A percentile compares a stretch with the other conserved stretches of the same genome.
Evolutionary conservation across 108 stramenopile genomes (phyloP).

Genomic region (Skeletonema tropicum): DNA sequence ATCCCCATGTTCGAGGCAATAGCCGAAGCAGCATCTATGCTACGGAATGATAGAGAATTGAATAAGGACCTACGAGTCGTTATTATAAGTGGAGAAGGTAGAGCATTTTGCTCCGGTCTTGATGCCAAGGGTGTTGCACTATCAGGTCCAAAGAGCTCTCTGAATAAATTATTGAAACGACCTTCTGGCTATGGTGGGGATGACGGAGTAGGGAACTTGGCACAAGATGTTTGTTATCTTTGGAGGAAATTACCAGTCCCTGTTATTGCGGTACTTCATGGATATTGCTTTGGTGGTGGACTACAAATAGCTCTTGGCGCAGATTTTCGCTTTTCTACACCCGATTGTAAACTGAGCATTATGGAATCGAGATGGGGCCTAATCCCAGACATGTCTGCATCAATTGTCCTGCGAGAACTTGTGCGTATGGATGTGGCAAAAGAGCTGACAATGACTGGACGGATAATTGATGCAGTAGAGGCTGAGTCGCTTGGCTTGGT

Average conservation of each 20-base stretch:
- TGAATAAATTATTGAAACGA: slow-evolving; percentile 60
- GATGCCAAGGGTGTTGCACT: slow-evolving; percentile 70
- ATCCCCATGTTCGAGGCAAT: slow-evolving; percentile 86
- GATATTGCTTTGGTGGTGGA: slow-evolving; percentile 90
- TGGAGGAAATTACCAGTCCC: slow-evolving; percentile 88
- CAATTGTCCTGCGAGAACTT: slow-evolving; percentile 74
- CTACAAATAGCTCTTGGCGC: slow-evolving; percentile 92
- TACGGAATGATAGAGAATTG: slow-evolving; percentile 46
- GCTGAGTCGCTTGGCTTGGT: slow-evolving; percentile 75
- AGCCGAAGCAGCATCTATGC: slow-evolving; percentile 53
- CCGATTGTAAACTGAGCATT: slow-evolving; percentile 79
- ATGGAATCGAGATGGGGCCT: slow-evolving; percentile 95
- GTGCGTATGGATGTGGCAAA: slow-evolving; percentile 83
- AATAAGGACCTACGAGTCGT: slow-evolving; percentile 56
- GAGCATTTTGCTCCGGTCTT: slow-evolving; percentile 87
- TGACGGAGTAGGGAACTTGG: slow-evolving; percentile 75
- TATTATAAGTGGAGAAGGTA: slow-evolving; percentile 76
- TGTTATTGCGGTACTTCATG: slow-evolving; percentile 86
- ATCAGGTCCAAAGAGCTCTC: slow-evolving; percentile 36
- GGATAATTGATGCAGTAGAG: slow-evolving; percentile 72
- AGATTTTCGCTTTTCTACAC: slow-evolving; percentile 81
- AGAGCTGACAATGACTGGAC: slow-evolving; percentile 88
- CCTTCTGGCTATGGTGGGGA: slow-evolving; percentile 57
- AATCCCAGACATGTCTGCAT: slow-evolving; percentile 78
- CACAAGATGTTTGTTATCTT: slow-evolving; percentile 84